Evolutionary conservation across 2,329 filamentous ascomycete species (phyloP).

Genomic region (Bipolaris bicolor): DNA sequence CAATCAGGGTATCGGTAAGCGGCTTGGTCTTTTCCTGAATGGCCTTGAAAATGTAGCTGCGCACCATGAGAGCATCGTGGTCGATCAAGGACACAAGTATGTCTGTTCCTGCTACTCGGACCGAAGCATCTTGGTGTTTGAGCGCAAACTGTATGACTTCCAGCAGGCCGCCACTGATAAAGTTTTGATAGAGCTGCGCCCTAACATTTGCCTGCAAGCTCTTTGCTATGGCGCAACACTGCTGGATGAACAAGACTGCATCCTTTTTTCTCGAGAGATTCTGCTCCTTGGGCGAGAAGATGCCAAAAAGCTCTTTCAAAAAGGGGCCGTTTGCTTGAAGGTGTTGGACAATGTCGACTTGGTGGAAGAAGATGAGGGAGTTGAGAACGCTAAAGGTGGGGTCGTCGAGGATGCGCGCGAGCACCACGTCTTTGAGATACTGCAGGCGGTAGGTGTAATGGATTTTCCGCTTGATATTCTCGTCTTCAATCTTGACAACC

Average conservation of each 20-base stretch:
- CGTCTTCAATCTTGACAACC: conserved; percentile 89
- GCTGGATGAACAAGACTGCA: conserved; percentile 93
- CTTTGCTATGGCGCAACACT: conserved; percentile 93
- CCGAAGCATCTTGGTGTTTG: conserved; percentile 79
- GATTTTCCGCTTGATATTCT: conserved; percentile 83
- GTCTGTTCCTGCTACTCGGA: conserved; percentile 91
- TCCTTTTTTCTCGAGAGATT: conserved; percentile 83
- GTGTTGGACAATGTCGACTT: conserved; percentile 96
- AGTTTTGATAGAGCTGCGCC: conserved; percentile 84
- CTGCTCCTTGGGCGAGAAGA: conserved; percentile 72
- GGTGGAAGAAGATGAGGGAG: conserved; percentile 97
- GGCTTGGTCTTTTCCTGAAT: conserved; percentile 85
- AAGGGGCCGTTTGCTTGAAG: conserved; percentile 82
- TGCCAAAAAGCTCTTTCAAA: conserved; percentile 82
- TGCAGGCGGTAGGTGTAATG: conserved; percentile 95
- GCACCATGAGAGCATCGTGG: conserved; percentile 93
- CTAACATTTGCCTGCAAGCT: conserved; percentile 85
- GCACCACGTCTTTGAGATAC: conserved; percentile 97
- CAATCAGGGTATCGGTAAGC: conserved; percentile 89
- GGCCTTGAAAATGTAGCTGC: conserved; percentile 89
- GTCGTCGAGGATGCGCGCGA: conserved; percentile 94
- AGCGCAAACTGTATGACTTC: conserved; percentile 91
- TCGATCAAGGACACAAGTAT: conserved; percentile 94
- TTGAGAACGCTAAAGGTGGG: conserved; percentile 97
- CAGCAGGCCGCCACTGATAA: conserved; percentile 84